Evolutionary conservation across 176 grass and related monocot genomes (phyloP), one percentile per base, ranked within the genome.

Genomic region (Pontederia paniculata): DNA sequence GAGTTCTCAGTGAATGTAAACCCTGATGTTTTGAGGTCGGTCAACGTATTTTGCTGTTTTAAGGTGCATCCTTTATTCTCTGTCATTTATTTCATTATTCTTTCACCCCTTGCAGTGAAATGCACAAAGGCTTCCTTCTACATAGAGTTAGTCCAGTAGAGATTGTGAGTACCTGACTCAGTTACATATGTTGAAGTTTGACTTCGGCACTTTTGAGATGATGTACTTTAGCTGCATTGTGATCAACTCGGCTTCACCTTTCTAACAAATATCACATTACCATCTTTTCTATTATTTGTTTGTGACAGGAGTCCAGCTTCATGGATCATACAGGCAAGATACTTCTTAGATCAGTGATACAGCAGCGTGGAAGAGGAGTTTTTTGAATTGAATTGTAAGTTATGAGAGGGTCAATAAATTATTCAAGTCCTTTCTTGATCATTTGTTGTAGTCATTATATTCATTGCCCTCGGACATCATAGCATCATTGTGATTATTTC

Each of bases 61-160:
- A 45, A 21, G 13, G 10, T 52, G 23, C 17, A 19, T 17, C 9
- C 21, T 68, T 53, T 54, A 9, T 37, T 22, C 9, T 15, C 10
- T 16, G 11, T 0, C 14, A 55, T 37, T 41, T 58, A 2, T 31
- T 15, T 57, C 67, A 20, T 48, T 59, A 12, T 54, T 0, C 17
- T 60, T 10, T 20, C 58, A 23, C 21, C 43, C 14, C 12, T 65
- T 44, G 9, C 73, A 76, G 73, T 53, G 52, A 60, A 52, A 42
- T 80, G 55, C 71, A 61, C 42, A 70, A 50, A 57, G 70, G 56
- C 5, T 74, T 81, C 44, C 52, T 81, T 47, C 45, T 81, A 31
- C 78, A 75, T 59, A 69, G 65, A 81, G 71, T 71, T 43, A 75
- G 31, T 68, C 65, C 64, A 45, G 57, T 75, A 58, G 58, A 74